phyloP scores from a whole-genome alignment of 495 filamentous ascomycete species.

The Penicillium herquei region DNA sequence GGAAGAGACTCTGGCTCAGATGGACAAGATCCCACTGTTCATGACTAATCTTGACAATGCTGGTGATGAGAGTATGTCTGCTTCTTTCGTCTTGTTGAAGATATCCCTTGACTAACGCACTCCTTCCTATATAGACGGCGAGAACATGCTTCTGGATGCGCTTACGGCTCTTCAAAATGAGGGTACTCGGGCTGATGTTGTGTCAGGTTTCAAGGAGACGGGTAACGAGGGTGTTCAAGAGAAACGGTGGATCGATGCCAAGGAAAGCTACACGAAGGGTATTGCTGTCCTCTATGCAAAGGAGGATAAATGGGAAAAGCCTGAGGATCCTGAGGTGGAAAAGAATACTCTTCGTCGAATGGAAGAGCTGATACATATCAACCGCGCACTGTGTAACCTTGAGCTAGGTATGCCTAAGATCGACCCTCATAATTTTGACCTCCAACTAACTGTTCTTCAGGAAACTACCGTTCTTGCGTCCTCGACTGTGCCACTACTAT shows the following conservation, averaged over 20 bases:
- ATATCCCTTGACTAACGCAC: too few species aligned
- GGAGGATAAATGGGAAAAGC: constrained; percentile 54
- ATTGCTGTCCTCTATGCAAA: constrained; percentile 61
- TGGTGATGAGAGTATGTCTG: constrained; percentile 50
- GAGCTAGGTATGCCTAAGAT: constrained; percentile 54
- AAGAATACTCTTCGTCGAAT: constrained; percentile 54
- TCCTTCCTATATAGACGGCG: constrained; percentile 37
- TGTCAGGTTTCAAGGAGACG: constrained; percentile 74
- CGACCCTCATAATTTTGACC: not conserved
- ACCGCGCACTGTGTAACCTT: constrained; percentile 84
- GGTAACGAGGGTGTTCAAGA: constrained; percentile 83
- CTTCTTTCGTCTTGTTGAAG: constrained; percentile 7
- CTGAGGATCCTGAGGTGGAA: constrained; percentile 51
- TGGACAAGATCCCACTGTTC: constrained; percentile 85
- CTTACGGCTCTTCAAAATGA: constrained; percentile 89
- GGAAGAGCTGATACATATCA: constrained; percentile 76
- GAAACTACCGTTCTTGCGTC: constrained; percentile 82
- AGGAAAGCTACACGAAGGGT: constrained; percentile 87
- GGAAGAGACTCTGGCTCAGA: constrained; percentile 57
- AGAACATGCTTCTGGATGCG: constrained; percentile 79
- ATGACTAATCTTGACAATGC: constrained; percentile 87
- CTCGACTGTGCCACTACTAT: constrained; percentile 80
- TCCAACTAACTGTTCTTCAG: constrained; percentile 28
- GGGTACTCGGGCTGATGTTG: constrained; percentile 80
- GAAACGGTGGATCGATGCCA: constrained; percentile 77